These are phyloP conservation scores for Cenococcum geophilum DNA, from an alignment of 495 filamentous ascomycete species.

Conservation along the genomic window DNA sequence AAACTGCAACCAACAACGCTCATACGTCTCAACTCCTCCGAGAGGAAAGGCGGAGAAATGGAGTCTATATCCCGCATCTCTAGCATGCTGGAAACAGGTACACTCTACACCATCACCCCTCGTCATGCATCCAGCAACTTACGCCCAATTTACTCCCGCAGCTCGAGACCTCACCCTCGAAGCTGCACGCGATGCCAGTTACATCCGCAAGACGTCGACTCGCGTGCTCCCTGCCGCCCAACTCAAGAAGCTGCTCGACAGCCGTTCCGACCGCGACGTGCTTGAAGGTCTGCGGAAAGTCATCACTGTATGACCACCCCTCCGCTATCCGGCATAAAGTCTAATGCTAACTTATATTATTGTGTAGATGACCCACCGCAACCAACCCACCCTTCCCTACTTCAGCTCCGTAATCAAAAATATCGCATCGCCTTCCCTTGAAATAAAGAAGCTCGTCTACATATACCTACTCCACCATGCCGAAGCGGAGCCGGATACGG, in stretches of 20 bases:
- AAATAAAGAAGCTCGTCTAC: constrained; percentile 96
- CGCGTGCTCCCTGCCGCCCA: constrained; percentile 51
- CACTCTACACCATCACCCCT: constrained; percentile 20
- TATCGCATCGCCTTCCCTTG: constrained; percentile 80
- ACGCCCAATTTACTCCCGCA: constrained; percentile 38
- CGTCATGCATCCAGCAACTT: constrained; percentile 23
- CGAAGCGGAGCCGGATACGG: constrained; percentile 89
- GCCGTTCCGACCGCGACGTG: constrained; percentile 86
- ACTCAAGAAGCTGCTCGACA: constrained; percentile 91
- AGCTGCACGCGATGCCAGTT: constrained; percentile 60
- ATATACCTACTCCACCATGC: constrained; percentile 95
- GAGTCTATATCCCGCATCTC: constrained; percentile 96
- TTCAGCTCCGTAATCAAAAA: constrained; percentile 97
- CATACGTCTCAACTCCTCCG: neutral
- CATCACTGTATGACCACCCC: constrained; percentile 61
- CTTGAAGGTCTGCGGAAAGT: constrained; percentile 86
- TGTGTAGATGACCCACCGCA: constrained; percentile 85
- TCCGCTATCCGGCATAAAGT: neutral
- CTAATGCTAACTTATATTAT: neutral
- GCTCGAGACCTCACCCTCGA: constrained; percentile 95
- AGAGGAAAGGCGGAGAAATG: constrained; percentile 46
- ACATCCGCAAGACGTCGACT: constrained; percentile 46
- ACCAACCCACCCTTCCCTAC: constrained; percentile 67
- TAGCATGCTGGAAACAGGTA: constrained; percentile 86
- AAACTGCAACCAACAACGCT: neutral